These are phyloP conservation scores for Triglochin maritima DNA, from an alignment of 106 monocot species.

Conservation along the genomic window DNA sequence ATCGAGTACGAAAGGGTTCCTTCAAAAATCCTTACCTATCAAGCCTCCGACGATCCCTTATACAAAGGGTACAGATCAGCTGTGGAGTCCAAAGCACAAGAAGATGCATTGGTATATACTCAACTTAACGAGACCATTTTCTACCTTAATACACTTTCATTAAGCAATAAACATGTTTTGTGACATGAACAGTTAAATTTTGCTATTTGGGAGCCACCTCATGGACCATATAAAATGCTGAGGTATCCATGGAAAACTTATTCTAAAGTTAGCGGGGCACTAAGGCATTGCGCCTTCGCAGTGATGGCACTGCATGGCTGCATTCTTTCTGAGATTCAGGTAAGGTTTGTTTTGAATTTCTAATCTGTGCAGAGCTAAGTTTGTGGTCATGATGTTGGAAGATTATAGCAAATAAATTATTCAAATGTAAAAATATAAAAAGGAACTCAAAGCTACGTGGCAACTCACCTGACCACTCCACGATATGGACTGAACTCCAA, in stretches of 20 bases:
- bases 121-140: neutral
- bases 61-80: slow-evolving; percentile 90
- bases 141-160: too few relatives aligned
- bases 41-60: slow-evolving; percentile 85
- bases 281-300: slow-evolving; percentile 87
- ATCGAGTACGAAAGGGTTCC: slow-evolving; percentile 87
- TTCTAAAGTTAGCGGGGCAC: slow-evolving; percentile 72
- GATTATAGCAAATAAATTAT: too few relatives aligned
- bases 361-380: too few relatives aligned
- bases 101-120: slow-evolving; percentile 59
- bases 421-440: too few relatives aligned
- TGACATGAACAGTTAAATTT: slow-evolving; percentile 50
- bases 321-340: slow-evolving; percentile 95
- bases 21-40: slow-evolving; percentile 86
- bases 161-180: too few relatives aligned
- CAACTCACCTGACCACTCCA: too few relatives aligned
- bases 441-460: too few relatives aligned
- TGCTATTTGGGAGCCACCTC: slow-evolving; percentile 97
- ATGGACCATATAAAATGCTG: slow-evolving; percentile 74
- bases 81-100: slow-evolving; percentile 69
- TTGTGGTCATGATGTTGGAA: too few relatives aligned
- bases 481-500: too few relatives aligned
- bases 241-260: slow-evolving; percentile 93
- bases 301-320: slow-evolving; percentile 99
- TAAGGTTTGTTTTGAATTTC: slow-evolving; percentile 3